Conservation (phyloP, 164 flowering plant genomes). For the Aristolochia californica region DNA sequence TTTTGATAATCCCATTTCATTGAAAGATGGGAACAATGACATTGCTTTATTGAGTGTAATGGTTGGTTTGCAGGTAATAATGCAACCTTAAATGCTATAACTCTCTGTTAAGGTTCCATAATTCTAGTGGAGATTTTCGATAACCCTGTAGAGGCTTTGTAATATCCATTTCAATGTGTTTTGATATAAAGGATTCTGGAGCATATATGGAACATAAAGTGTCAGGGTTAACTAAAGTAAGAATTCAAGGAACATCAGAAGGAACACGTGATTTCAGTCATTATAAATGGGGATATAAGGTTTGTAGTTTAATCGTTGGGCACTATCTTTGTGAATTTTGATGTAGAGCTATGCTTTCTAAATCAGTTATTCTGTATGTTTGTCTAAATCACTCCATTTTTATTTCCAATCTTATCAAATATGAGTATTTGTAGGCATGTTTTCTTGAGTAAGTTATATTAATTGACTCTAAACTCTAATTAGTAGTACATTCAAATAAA, state of each 20-base stretch:
- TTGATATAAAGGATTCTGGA: constrained; percentile 43
- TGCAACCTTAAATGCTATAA: background rate
- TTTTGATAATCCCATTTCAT: constrained; percentile 20
- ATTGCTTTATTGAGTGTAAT: constrained; percentile 68
- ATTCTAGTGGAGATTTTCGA: background rate
- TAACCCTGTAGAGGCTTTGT: background rate
- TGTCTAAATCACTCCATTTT: background rate
- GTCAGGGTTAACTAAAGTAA: constrained; percentile 32
- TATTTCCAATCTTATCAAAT: background rate
- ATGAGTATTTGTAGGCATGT: background rate
- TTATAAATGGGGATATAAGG: constrained; percentile 57
- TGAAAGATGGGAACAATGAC: constrained; percentile 42
- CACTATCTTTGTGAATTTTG: too few relatives aligned
- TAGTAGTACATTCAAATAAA: background rate
- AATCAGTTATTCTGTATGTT: background rate
- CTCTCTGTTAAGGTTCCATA: background rate
- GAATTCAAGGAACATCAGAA: constrained; percentile 11
- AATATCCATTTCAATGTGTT: background rate
- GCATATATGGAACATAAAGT: constrained; percentile 40
- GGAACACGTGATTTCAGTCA: constrained; percentile 16
- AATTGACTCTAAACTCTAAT: background rate
- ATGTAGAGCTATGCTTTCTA: background rate
- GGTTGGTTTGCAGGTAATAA: constrained; percentile 77
- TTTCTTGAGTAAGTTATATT: too few relatives aligned
- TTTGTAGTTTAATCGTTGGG: constrained; percentile 6